Evolutionary conservation across 495 filamentous ascomycete genomes (phyloP).

Genomic region (Margaritispora aquatica): DNA sequence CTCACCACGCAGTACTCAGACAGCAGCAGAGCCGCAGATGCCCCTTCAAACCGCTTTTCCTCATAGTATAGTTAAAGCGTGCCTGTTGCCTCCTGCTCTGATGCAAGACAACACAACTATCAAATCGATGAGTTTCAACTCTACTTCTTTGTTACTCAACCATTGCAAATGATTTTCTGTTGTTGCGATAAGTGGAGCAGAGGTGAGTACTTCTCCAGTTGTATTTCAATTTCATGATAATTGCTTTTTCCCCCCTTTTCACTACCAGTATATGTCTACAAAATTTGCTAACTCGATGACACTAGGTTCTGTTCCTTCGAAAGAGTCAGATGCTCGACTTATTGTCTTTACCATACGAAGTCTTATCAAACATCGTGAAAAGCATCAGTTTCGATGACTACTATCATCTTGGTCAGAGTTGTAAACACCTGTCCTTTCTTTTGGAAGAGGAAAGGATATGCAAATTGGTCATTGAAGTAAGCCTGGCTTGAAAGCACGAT

Average conservation of each 20-base stretch:
- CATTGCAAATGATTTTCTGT: not conserved
- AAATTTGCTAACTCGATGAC: not conserved
- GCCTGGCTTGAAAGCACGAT: not conserved
- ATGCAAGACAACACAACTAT: not conserved
- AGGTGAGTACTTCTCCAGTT: not conserved
- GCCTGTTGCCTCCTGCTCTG: not conserved
- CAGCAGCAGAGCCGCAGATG: not conserved
- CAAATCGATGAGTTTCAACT: not conserved
- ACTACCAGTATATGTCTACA: not conserved
- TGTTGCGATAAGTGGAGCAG: not conserved
- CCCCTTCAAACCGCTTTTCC: not conserved
- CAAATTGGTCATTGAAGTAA: slow-evolving; percentile 15
- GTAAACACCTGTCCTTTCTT: slow-evolving; percentile 45
- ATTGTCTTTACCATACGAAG: slow-evolving; percentile 52
- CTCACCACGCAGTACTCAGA: no score
- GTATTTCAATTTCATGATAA: not conserved
- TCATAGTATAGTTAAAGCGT: not conserved
- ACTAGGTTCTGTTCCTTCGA: not conserved
- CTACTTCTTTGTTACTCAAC: not conserved
- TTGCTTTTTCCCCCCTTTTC: not conserved
- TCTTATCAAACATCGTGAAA: slow-evolving; percentile 53
- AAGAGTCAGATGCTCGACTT: slow-evolving; percentile 17
- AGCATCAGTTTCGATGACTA: slow-evolving; percentile 47
- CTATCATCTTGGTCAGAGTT: slow-evolving; percentile 41
- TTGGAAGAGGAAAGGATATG: slow-evolving; percentile 57